Evolutionary conservation across 176 grass and related monocot genomes (phyloP), one percentile per base, ranked within the genome.

Genomic region (Neostapfia colusana): DNA sequence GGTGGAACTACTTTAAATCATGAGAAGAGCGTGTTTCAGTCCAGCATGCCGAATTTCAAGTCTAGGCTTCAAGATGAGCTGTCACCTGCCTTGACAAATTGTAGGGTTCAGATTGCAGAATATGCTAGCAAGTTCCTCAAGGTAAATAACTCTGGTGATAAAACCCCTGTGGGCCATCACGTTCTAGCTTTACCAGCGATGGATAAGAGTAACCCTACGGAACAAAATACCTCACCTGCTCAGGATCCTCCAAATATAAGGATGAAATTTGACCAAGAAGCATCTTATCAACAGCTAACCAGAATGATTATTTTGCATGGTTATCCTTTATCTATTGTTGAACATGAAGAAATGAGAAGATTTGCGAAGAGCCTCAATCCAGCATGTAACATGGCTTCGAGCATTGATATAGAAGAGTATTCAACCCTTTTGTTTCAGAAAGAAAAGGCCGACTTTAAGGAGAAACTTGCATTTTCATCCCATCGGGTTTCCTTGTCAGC

Each of bases 51-150:
- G 12, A 66, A 8, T 82, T 82, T 27, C 6, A 82, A 85, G 42
- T 67, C 65, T 70, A 73, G 45, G 55, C 43, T 81, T 68, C 79
- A 86, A 37, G 65, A 70, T 26, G 72, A 81, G 48, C 72, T 86
- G 46, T 86, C 72, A 56, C 25, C 78, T 81, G 72, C 72, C 72
- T 77, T 86, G 78, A 77, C 64, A 81, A 81, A 86, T 82, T 72
- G 79, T 64, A 77, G 48, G 58, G 85, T 82, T 87, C 65, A 65
- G 37, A 87, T 65, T 82, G 25, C 57, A 7, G 58, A 71, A 27
- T 77, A 56, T 77, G 72, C 26, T 57, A 87, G 46, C 65, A 82
- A 81, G 39, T 68, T 82, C 58, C 57, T 65, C 36, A 65, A 65
- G 65, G 44, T 31, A 31, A 31, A 57, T 0, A 40, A n/a, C 15